Conservation (phyloP, 306 rosid genomes). For the Quercus aquifolioides region DNA sequence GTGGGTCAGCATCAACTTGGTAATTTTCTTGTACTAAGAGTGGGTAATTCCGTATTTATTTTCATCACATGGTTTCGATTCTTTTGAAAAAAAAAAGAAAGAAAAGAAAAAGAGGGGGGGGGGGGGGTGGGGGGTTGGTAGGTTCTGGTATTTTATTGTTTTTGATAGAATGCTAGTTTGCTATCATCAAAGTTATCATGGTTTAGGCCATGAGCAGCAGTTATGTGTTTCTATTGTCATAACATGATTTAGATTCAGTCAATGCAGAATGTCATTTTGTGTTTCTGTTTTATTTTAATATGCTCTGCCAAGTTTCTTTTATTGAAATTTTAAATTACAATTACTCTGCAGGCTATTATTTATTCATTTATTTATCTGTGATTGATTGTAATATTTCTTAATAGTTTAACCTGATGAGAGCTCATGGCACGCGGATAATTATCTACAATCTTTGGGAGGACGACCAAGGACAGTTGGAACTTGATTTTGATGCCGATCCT, state of each 20-base stretch:
- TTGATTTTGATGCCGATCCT: constrained; percentile 79
- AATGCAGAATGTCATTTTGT: background rate
- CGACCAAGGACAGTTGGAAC: constrained; percentile 90
- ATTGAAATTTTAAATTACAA: background rate
- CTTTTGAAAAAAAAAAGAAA: too few relatives aligned
- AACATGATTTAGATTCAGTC: background rate
- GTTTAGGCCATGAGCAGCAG: background rate
- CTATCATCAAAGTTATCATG: background rate
- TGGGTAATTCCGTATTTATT: background rate
- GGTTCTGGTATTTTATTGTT: background rate
- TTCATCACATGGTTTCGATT: background rate
- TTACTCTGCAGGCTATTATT: background rate
- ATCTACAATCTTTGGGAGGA: constrained; percentile 99
- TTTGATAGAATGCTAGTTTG: background rate
- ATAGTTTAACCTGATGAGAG: constrained; percentile 67
- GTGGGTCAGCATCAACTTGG: background rate
- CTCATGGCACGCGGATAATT: constrained; percentile 77
- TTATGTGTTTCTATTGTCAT: background rate
- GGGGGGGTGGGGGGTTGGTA: background rate
- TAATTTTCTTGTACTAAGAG: background rate
- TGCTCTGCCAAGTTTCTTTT: background rate
- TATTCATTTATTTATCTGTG: background rate
- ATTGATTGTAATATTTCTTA: constrained; percentile 25
- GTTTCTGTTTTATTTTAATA: background rate
- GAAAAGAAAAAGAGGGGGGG: too few relatives aligned